Evolutionary conservation across 192 early-diverging fungal genomes (phyloP).

Genomic region (Coemansia sp.): DNA sequence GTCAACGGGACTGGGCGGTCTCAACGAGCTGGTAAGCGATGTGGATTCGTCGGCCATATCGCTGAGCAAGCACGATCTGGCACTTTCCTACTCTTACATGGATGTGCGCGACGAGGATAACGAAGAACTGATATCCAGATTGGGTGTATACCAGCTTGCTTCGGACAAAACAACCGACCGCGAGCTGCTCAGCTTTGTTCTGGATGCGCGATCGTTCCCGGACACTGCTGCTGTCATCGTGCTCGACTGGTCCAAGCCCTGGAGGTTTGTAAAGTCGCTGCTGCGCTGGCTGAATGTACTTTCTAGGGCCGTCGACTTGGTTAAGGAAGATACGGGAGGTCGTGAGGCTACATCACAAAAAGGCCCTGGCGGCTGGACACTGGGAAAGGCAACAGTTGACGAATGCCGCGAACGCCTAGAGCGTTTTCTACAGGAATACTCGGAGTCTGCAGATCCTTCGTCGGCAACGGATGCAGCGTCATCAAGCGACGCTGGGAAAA

Average conservation of each 20-base stretch:
- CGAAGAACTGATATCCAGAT: slow-evolving; percentile 65
- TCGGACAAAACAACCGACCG: slow-evolving; percentile 65
- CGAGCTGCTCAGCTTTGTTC: slow-evolving; percentile 69
- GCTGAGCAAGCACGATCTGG: slow-evolving; percentile 68
- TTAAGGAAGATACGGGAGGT: slow-evolving; percentile 36
- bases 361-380: slow-evolving; percentile 60
- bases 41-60: slow-evolving; percentile 29
- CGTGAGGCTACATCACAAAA: slow-evolving; percentile 36
- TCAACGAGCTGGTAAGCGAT: slow-evolving; percentile 26
- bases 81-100: slow-evolving; percentile 79
- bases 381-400: slow-evolving; percentile 66
- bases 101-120: slow-evolving; percentile 88
- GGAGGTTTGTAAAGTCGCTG: slow-evolving; percentile 79
- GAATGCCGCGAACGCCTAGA: slow-evolving; percentile 71
- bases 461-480: slow-evolving; percentile 13
- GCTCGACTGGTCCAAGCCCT: slow-evolving; percentile 90
- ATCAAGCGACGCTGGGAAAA: background rate
- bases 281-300: slow-evolving; percentile 79
- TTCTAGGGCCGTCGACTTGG: slow-evolving; percentile 55
- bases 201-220: slow-evolving; percentile 64
- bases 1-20: slow-evolving; percentile 46
- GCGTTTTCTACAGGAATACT: slow-evolving; percentile 69
- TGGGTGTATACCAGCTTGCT: slow-evolving; percentile 81
- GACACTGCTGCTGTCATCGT: slow-evolving; percentile 72
- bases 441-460: slow-evolving; percentile 50